A percentile compares a stretch with the other conserved stretches of the same genome.
phyloP scores from a whole-genome alignment of 1,284 basidiomycete species.

The Pyrrhoderma lamaoense region DNA sequence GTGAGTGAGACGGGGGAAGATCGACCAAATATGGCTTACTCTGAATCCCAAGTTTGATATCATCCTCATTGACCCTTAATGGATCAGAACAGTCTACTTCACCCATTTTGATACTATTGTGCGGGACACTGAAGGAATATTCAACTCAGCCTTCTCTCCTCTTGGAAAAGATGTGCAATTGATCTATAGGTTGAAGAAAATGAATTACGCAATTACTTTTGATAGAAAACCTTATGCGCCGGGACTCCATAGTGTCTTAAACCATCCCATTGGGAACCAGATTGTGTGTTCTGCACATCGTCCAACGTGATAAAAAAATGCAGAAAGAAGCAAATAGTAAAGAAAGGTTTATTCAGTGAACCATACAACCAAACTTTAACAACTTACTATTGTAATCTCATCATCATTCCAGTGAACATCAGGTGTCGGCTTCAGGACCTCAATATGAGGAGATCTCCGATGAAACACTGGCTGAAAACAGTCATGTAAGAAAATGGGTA shows the following conservation, averaged over 20 bases:
- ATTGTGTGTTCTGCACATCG: constrained; percentile 74
- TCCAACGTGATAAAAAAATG: not conserved
- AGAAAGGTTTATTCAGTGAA: not conserved
- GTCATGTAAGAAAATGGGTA: not conserved
- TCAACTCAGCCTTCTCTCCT: too few species aligned
- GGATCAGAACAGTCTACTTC: constrained; percentile 44
- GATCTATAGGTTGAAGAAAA: too few species aligned
- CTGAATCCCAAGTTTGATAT: constrained; percentile 56
- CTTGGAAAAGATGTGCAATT: too few species aligned
- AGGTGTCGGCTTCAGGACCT: constrained; percentile 26
- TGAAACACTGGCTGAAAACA: constrained; percentile 45
- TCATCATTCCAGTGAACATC: constrained; percentile 44
- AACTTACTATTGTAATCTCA: constrained; percentile 52
- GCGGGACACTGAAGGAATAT: constrained; percentile 40
- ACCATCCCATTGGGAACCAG: constrained; percentile 72
- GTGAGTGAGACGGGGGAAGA: not conserved
- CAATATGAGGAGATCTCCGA: constrained; percentile 46
- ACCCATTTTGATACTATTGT: constrained; percentile 38
- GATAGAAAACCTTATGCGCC: constrained; percentile 52
- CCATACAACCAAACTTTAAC: too few species aligned
- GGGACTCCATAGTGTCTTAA: constrained; percentile 53
- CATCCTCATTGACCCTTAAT: constrained; percentile 38
- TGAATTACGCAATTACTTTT: constrained; percentile 38
- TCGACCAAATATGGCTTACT: constrained; percentile 44
- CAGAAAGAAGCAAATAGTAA: constrained; percentile 3